Conservation (phyloP, 2,329 filamentous ascomycete species). For the Zasmidium cellare region DNA sequence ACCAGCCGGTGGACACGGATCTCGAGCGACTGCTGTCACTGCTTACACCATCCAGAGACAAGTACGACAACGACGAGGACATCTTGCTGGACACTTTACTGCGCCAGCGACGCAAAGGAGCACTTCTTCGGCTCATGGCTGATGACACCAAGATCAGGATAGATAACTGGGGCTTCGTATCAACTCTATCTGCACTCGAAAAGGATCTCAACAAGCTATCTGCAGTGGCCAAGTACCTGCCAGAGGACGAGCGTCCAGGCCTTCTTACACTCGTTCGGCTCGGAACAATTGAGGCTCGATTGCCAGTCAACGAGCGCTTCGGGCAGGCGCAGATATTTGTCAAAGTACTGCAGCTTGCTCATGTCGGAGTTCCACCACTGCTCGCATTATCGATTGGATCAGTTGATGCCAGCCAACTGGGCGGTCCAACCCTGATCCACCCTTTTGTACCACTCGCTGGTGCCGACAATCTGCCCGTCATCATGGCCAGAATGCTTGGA, state of each 20-base stretch:
- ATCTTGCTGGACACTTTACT: slow-evolving; percentile 92
- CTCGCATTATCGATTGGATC: slow-evolving; percentile 72
- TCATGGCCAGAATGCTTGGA: slow-evolving; percentile 88
- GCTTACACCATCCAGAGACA: slow-evolving; percentile 87
- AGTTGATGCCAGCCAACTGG: slow-evolving; percentile 59
- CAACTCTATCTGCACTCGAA: slow-evolving; percentile 67
- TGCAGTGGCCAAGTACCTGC: slow-evolving; percentile 88
- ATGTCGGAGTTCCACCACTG: slow-evolving; percentile 82
- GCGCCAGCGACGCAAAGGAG: slow-evolving; percentile 81
- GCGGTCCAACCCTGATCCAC: slow-evolving; percentile 69
- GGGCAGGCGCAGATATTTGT: slow-evolving; percentile 62
- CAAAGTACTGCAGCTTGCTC: slow-evolving; percentile 67
- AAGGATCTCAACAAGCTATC: slow-evolving; percentile 78
- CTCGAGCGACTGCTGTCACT: slow-evolving; percentile 79
- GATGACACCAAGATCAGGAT: slow-evolving; percentile 65
- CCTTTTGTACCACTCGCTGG: slow-evolving; percentile 51
- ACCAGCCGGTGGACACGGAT: slow-evolving; percentile 73
- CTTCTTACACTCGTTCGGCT: slow-evolving; percentile 73
- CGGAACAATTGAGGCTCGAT: slow-evolving; percentile 59
- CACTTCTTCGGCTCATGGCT: slow-evolving; percentile 71
- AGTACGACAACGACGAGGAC: slow-evolving; percentile 86
- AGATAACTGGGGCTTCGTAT: slow-evolving; percentile 63
- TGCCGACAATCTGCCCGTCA: slow-evolving; percentile 57
- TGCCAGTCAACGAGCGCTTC: slow-evolving; percentile 68
- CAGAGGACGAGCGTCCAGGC: slow-evolving; percentile 91